Conservation (phyloP, 73 alveolate genomes). For the Vitrella brassicaformis region DNA sequence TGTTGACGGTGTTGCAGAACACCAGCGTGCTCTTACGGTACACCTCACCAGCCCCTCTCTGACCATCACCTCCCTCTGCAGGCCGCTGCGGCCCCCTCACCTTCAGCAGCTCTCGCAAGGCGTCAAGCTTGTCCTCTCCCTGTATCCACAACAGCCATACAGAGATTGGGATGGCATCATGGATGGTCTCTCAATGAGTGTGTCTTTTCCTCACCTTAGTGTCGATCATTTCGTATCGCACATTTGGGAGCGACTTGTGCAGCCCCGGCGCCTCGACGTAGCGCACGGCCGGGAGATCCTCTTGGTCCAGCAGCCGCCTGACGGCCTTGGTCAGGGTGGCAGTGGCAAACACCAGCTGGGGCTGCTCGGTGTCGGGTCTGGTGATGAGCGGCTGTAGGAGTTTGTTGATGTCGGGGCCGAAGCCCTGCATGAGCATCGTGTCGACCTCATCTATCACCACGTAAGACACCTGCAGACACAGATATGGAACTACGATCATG, state of each 20-base stretch:
- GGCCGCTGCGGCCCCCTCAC: background rate
- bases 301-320: background rate
- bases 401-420: background rate
- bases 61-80: conserved; percentile 1
- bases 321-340: background rate
- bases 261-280: background rate
- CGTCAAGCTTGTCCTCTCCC: background rate
- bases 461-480: background rate
- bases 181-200: background rate
- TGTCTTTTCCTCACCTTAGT: background rate
- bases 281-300: background rate
- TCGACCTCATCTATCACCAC: conserved; percentile 58
- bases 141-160: background rate
- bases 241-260: background rate
- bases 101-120: background rate
- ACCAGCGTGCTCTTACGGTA: conserved; percentile 53
- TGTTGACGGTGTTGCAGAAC: conserved; percentile 59
- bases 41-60: too few relatives aligned
- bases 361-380: background rate
- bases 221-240: background rate
- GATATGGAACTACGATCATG: background rate
- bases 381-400: background rate
- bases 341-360: background rate
- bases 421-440: conserved; percentile 51
- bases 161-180: background rate